A percentile compares a stretch with the other conserved stretches of the same genome.
phyloP scores from a whole-genome alignment of 2,329 filamentous ascomycete genomes.

The Fusarium abutilonis region DNA sequence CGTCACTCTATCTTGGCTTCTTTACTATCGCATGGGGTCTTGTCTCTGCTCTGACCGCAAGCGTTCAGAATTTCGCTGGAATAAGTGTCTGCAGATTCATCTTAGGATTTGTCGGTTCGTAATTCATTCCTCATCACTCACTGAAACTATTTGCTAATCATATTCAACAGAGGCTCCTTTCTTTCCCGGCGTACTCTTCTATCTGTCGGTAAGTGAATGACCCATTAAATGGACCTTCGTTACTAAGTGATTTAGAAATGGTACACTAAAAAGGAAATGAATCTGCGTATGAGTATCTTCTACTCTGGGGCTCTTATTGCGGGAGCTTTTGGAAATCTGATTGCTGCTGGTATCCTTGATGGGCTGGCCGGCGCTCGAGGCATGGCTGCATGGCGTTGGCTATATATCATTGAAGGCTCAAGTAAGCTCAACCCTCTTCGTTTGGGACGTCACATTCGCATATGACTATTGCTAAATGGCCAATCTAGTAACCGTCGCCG shows the following conservation, averaged over 20 bases:
- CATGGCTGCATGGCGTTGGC: constrained; percentile 46
- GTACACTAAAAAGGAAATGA: constrained; percentile 60
- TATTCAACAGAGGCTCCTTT: constrained; percentile 47
- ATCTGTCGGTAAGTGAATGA: constrained; percentile 50
- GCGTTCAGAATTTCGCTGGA: constrained; percentile 57
- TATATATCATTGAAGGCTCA: constrained; percentile 71
- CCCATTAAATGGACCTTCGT: no score
- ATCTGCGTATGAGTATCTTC: constrained; percentile 54
- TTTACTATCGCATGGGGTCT: constrained; percentile 59
- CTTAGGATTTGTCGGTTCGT: constrained; percentile 47
- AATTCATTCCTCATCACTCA: no score
- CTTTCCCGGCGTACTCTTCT: constrained; percentile 47
- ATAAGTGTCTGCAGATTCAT: constrained; percentile 58
- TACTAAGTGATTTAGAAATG: constrained; percentile 49
- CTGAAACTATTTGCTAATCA: not conserved
- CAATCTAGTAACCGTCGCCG: not conserved
- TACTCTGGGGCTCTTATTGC: constrained; percentile 51
- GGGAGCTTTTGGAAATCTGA: constrained; percentile 53
- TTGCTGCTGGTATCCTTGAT: constrained; percentile 54
- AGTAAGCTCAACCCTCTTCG: not conserved
- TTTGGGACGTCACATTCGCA: no score
- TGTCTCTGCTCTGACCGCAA: constrained; percentile 56
- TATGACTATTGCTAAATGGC: not conserved
- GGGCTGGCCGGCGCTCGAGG: constrained; percentile 33
- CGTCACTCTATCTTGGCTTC: constrained; percentile 52